Percentiles rank a stretch among this genome's conserved stretches.
These are phyloP conservation scores for Henckelia pumila DNA, from an alignment of 257 asterid genomes.

Conservation along the genomic window DNA sequence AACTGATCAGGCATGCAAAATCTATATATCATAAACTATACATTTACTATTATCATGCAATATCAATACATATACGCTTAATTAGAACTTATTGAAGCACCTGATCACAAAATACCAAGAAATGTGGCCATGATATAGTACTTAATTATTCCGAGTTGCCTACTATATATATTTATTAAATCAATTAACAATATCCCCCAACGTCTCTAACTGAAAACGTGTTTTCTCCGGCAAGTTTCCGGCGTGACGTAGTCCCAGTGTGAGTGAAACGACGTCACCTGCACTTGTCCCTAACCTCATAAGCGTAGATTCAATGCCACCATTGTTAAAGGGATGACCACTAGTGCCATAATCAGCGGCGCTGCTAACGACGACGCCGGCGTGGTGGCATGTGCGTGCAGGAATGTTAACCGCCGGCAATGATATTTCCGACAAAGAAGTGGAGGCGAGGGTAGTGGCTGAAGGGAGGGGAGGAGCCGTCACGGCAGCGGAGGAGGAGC, in stretches of 20 bases:
- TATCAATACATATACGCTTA: background rate
- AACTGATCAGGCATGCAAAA: no score
- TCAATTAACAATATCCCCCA: constrained; percentile 38
- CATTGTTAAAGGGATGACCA: constrained; percentile 17
- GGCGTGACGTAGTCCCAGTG: constrained; percentile 91
- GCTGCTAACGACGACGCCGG: background rate
- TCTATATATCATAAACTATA: background rate
- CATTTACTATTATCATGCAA: background rate
- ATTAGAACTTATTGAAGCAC: background rate
- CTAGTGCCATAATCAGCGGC: background rate
- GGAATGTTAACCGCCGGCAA: background rate
- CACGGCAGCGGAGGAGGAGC: constrained; percentile 31
- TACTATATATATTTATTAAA: background rate
- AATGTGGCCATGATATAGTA: background rate
- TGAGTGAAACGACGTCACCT: constrained; percentile 85
- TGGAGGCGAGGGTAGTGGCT: constrained; percentile 25
- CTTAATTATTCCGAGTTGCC: no score
- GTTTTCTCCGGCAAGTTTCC: constrained; percentile 83
- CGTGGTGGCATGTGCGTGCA: background rate
- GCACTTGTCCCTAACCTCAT: constrained; percentile 66
- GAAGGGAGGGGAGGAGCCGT: constrained; percentile 36
- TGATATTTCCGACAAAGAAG: background rate
- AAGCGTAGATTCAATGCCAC: constrained; percentile 46
- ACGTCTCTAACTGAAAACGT: constrained; percentile 63
- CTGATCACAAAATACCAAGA: background rate